Conservation (phyloP, 139 green algal species). For the Tetradesmus obliquus region DNA sequence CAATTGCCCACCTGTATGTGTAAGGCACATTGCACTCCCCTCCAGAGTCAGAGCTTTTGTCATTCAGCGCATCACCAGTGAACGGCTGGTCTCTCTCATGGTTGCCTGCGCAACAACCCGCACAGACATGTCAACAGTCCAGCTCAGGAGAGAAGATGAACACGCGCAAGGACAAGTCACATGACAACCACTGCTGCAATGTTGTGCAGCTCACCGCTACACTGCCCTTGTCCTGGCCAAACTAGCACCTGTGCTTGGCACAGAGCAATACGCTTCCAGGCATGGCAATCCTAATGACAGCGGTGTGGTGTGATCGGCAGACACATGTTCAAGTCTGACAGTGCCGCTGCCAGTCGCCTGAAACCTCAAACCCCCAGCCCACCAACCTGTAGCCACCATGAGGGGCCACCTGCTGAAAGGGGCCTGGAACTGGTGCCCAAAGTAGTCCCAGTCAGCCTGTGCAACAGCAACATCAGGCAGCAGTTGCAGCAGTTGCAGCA, state of each 20-base stretch:
- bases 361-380: no score
- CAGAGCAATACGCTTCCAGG: no score
- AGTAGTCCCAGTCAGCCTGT: slow-evolving; percentile 34
- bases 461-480: not conserved
- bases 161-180: no score
- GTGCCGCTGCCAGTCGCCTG: no score
- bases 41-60: not conserved
- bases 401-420: slow-evolving; percentile 19
- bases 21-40: slow-evolving; percentile 35
- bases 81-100: slow-evolving; percentile 14
- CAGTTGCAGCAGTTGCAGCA: not conserved
- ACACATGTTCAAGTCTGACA: no score
- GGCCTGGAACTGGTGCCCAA: slow-evolving; percentile 25
- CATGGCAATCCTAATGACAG: no score
- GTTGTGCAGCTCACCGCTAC: no score
- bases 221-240: no score
- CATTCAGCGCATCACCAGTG: slow-evolving; percentile 11
- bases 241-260: no score
- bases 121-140: not conserved
- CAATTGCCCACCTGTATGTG: slow-evolving; percentile 15
- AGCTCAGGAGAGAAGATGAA: not conserved
- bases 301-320: no score
- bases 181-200: no score
- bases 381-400: slow-evolving; percentile 1
- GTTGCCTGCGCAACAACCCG: not conserved